These are phyloP conservation scores for Saturnispora dispora DNA, from an alignment of 805 yeast genomes.

Conservation along the genomic window DNA sequence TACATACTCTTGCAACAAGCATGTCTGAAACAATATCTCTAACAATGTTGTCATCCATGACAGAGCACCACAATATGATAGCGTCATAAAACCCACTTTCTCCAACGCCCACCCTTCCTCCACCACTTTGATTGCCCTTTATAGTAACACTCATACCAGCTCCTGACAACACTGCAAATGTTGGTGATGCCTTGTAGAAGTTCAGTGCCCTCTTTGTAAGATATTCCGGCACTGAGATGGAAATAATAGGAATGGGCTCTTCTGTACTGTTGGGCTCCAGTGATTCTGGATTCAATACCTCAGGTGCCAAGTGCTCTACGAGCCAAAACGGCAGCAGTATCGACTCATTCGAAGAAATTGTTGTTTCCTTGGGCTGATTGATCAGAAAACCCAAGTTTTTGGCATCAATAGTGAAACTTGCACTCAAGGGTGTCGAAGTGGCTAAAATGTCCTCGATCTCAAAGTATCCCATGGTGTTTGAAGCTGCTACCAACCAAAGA, in stretches of 20 bases:
- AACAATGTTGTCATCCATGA: slow-evolving; percentile 60
- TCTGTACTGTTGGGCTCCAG: slow-evolving; percentile 2
- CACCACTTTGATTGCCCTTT: neutral
- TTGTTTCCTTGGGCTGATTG: slow-evolving; percentile 60
- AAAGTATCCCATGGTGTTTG: slow-evolving; percentile 35
- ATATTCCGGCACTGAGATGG: slow-evolving; percentile 63
- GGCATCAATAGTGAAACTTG: slow-evolving; percentile 5
- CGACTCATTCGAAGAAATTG: slow-evolving; percentile 45
- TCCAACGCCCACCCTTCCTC: neutral
- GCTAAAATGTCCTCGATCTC: slow-evolving; percentile 71
- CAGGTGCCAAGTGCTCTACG: slow-evolving; percentile 31
- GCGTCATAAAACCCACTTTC: slow-evolving; percentile 44
- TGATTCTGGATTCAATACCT: slow-evolving; percentile 1
- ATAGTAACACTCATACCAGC: slow-evolving; percentile 1
- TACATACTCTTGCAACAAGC: slow-evolving; percentile 56
- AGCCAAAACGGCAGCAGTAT: slow-evolving; percentile 85
- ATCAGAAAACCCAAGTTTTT: slow-evolving; percentile 75
- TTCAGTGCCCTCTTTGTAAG: slow-evolving; percentile 59
- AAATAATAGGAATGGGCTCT: slow-evolving; percentile 42
- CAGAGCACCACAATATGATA: slow-evolving; percentile 66
- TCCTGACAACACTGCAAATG: slow-evolving; percentile 15
- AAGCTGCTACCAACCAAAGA: neutral
- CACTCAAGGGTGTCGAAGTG: slow-evolving; percentile 36
- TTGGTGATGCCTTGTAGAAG: slow-evolving; percentile 62
- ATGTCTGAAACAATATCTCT: slow-evolving; percentile 39